Conservation (phyloP, 306 rosid species). For the Begonia fuchsioides region DNA sequence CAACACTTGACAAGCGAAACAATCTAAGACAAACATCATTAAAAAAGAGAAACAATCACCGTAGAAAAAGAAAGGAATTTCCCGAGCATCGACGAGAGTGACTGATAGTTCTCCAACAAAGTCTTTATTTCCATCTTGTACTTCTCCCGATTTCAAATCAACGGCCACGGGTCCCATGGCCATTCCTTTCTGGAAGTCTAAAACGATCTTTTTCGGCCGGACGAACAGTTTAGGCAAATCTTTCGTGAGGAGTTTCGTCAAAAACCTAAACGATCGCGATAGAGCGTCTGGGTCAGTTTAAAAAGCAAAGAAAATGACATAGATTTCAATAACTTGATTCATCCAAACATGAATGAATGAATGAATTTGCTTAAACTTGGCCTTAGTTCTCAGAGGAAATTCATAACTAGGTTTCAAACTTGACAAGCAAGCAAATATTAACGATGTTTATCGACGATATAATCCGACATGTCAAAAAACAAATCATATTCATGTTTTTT, state of each 20-base stretch:
- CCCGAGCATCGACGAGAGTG: constrained; percentile 89
- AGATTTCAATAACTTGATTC: background rate
- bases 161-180: constrained; percentile 73
- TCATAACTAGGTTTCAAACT: no score
- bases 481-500: no score
- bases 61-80: constrained; percentile 73
- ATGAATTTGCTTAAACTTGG: no score
- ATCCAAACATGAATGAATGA: no score
- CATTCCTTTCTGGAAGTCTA: constrained; percentile 85
- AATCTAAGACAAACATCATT: no score
- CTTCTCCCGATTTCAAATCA: constrained; percentile 62
- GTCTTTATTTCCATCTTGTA: constrained; percentile 86
- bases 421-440: no score
- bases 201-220: constrained; percentile 95
- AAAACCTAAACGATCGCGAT: constrained; percentile 45
- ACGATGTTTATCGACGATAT: no score
- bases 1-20: background rate
- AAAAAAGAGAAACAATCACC: no score
- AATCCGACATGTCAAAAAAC: no score
- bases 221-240: constrained; percentile 90
- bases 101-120: constrained; percentile 90
- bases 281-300: constrained; percentile 9
- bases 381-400: no score
- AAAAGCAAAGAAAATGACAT: background rate
- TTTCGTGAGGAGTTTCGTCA: constrained; percentile 87